These are phyloP conservation scores for Diaporthe humulicola DNA, from an alignment of 2,329 filamentous ascomycete genomes.

Conservation along the genomic window DNA sequence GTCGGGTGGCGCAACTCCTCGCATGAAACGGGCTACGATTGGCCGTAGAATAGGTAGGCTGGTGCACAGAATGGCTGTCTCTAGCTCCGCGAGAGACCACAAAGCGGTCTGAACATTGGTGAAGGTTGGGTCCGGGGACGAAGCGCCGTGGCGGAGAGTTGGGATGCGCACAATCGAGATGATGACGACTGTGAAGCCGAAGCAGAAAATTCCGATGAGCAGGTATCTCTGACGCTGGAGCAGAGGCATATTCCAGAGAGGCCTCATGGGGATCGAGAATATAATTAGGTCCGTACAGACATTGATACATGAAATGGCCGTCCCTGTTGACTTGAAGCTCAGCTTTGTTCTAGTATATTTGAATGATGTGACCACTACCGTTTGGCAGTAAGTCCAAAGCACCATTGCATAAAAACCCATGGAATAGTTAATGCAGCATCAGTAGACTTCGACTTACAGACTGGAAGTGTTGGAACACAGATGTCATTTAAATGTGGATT, in stretches of 20 bases:
- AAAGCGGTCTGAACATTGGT: constrained; percentile 22
- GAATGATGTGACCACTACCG: not conserved
- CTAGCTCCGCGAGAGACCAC: constrained; percentile 29
- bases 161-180: constrained; percentile 32
- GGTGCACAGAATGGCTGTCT: constrained; percentile 27
- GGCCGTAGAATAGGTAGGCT: constrained; percentile 41
- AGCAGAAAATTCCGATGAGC: constrained; percentile 33
- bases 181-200: constrained; percentile 32
- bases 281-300: constrained; percentile 21
- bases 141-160: constrained; percentile 6
- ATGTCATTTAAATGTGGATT: not conserved
- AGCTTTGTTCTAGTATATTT: not conserved
- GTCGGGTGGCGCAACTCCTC: constrained; percentile 12
- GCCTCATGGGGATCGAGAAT: constrained; percentile 21
- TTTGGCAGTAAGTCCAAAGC: not conserved
- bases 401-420: too few species aligned
- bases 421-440: too few species aligned
- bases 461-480: constrained; percentile 10
- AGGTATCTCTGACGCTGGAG: constrained; percentile 23
- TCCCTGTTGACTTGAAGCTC: not conserved
- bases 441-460: not conserved
- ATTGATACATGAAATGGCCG: constrained; percentile 23
- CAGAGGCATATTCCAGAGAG: constrained; percentile 22
- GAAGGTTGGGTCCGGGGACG: constrained; percentile 15
- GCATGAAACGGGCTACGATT: constrained; percentile 34